These are phyloP conservation scores for Ceriops tagal DNA, from an alignment of 345 rosid genomes.

Conservation along the genomic window DNA sequence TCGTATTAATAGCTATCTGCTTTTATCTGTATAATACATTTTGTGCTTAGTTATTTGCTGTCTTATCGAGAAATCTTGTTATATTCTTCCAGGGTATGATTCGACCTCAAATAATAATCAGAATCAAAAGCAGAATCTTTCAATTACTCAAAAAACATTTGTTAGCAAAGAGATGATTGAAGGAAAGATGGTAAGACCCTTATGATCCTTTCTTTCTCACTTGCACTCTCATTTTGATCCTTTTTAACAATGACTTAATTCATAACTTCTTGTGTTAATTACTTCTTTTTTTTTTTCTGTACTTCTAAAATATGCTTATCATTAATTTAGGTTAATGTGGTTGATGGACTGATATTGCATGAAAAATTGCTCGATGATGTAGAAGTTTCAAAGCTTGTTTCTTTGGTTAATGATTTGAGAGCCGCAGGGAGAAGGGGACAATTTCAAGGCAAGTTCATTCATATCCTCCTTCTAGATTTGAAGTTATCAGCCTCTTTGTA, in stretches of 20 bases:
- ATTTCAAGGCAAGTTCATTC: constrained; percentile 64
- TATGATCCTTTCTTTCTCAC: constrained; percentile 3
- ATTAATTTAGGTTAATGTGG: constrained; percentile 72
- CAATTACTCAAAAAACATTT: constrained; percentile 51
- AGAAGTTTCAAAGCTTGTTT: constrained; percentile 63
- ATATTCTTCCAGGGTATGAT: constrained; percentile 44
- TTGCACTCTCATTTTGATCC: not conserved
- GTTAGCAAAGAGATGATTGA: constrained; percentile 58
- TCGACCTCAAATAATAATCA: constrained; percentile 28
- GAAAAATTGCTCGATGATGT: constrained; percentile 50
- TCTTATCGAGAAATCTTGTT: constrained; percentile 6
- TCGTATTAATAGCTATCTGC: too few species aligned
- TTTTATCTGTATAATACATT: too few species aligned
- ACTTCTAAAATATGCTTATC: constrained; percentile 10
- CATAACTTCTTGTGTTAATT: not conserved
- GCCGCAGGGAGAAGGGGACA: constrained; percentile 74
- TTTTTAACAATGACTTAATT: constrained; percentile 1
- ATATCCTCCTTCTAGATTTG: not conserved
- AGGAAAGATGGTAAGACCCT: constrained; percentile 58
- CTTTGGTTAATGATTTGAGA: constrained; percentile 68
- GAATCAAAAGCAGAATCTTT: constrained; percentile 44
- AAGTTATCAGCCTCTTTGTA: not conserved
- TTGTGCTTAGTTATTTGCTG: not conserved
- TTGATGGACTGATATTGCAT: constrained; percentile 79
- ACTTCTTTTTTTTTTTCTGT: not conserved